phyloP scores from a whole-genome alignment of 306 rosid species.

The Malus sieversii region DNA sequence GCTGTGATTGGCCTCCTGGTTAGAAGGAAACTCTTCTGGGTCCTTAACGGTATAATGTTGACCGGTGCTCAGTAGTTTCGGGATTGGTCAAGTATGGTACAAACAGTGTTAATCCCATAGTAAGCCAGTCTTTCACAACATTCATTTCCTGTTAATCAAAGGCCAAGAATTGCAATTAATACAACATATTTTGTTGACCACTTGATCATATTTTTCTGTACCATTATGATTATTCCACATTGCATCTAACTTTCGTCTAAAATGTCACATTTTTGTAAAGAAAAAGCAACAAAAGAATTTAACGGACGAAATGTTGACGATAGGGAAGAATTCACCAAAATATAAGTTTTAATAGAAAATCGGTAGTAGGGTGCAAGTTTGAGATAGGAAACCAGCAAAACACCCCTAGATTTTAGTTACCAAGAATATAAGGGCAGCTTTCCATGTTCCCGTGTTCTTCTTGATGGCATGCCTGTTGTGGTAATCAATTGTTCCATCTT shows the following conservation, averaged over 20 bases:
- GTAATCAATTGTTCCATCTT: constrained; percentile 21
- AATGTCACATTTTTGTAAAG: background rate
- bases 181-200: background rate
- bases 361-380: too few relatives aligned
- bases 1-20: too few relatives aligned
- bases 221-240: background rate
- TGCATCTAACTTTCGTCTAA: background rate
- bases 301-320: background rate
- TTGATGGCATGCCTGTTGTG: constrained; percentile 15
- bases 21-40: too few relatives aligned
- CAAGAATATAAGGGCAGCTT: constrained; percentile 21
- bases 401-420: background rate
- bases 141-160: constrained; percentile 7
- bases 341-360: too few relatives aligned
- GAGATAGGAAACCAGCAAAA: too few relatives aligned
- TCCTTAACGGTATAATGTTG: too few relatives aligned
- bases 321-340: background rate
- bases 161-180: background rate
- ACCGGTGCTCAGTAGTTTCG: too few relatives aligned
- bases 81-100: too few relatives aligned
- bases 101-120: constrained; percentile 10
- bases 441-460: constrained; percentile 25
- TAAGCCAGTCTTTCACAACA: constrained; percentile 22
- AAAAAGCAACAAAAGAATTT: background rate
- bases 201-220: background rate